Base-by-base conservation (phyloP, 1,284 basidiomycete species). In the Exsudoporus floridanus region DNA sequence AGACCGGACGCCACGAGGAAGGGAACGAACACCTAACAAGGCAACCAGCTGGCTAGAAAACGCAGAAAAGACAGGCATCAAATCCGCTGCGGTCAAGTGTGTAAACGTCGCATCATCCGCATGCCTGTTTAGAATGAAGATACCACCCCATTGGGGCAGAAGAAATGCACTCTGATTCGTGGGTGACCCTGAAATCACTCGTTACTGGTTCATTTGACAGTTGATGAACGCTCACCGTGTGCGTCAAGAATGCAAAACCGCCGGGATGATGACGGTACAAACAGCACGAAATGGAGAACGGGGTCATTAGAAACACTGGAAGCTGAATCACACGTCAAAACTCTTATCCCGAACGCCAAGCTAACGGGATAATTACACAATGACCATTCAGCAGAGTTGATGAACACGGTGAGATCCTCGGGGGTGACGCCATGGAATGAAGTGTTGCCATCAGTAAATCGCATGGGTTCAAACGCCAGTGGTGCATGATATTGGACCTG, bases 351-450 rank as follows among this genome's bases (percentile, higher is more conserved):
- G 4, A 9, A 40, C 23, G 3, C 42, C 37, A 28, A 50, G 23
- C 1, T 14, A 23, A 18, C 14, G 55, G 41, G 37, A 52, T 30
- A 69, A 79, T 70, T 62, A 94, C 93, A 92, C 39, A 99, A 70
- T 14, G 86, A 90, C 96, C 96, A 99, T 66, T 94, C 90, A 14
- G 94, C 95, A 4, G 93, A 93, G 65, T 99, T 99, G 50, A 99
- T 80, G 64, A 99, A 99, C 0, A 94, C 83, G 21, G 88, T 92
- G 52, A 95, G 77, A 60, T 94, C 84, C 60, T 94, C 92, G 51
- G 84, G 82, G 13, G 83, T 83, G 36, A 97, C 71, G 0, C 82
- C 80, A 68, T 83, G 83, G 0, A 67, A 65, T 16, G 70, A 71
- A 30, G 73, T 63, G 10, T 71, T 61, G 21, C 60, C 63, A 19